Conservation (phyloP, 768 basidiomycete genomes). For the Boletus reticuloceps region DNA sequence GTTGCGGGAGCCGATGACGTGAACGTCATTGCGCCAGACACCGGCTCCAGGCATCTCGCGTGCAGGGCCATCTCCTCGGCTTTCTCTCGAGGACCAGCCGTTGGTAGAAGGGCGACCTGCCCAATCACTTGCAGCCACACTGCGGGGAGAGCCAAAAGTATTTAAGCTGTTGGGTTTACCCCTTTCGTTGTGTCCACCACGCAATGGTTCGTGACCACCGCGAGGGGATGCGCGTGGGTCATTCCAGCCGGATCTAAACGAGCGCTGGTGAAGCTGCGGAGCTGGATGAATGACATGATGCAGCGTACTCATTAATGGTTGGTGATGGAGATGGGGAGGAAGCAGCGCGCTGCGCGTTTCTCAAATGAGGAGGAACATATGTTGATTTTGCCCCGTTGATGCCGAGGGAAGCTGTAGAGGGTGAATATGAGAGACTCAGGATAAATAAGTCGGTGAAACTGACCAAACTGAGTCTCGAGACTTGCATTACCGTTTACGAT, state of each 20-base stretch:
- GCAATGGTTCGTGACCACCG: conserved; percentile 40
- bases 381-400: conserved; percentile 69
- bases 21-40: conserved; percentile 85
- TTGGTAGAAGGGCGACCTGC: conserved; percentile 36
- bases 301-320: conserved; percentile 52
- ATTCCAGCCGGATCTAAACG: conserved; percentile 65
- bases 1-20: conserved; percentile 82
- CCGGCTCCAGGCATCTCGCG: conserved; percentile 56
- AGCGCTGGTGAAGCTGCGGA: conserved; percentile 20
- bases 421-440: not conserved
- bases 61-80: conserved; percentile 35
- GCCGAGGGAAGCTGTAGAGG: conserved; percentile 63
- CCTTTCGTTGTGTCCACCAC: conserved; percentile 41
- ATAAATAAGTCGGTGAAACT: conserved; percentile 22
- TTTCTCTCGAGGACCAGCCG: conserved; percentile 37
- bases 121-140: conserved; percentile 39
- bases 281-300: conserved; percentile 10
- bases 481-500: conserved; percentile 74
- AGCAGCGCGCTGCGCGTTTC: conserved; percentile 83
- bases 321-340: conserved; percentile 41
- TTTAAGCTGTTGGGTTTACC: conserved; percentile 41
- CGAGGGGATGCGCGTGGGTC: conserved; percentile 71
- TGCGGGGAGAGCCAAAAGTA: conserved; percentile 35
- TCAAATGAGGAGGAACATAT: conserved; percentile 88
- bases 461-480: conserved; percentile 76